Conservation (phyloP, 2,329 filamentous ascomycete genomes). For the Botrytis fabae region DNA sequence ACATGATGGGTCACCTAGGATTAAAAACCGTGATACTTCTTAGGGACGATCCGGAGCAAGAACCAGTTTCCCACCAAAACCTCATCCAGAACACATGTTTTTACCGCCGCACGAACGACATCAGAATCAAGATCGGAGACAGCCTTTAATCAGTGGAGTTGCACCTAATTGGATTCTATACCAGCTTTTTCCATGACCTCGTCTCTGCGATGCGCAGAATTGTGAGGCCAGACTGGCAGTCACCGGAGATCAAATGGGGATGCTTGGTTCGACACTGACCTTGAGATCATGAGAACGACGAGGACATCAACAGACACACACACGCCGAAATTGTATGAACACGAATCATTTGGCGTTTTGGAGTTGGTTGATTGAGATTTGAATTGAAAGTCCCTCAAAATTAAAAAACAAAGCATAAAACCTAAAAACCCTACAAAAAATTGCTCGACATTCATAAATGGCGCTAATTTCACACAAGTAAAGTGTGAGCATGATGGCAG, state of each 20-base stretch:
- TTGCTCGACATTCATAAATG: not conserved
- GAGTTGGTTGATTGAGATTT: not conserved
- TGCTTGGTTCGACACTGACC: not conserved
- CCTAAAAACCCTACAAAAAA: not conserved
- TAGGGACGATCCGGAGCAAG: not conserved
- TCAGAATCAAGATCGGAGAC: not conserved
- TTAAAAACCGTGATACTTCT: not conserved
- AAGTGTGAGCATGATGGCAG: not conserved
- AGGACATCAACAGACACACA: not conserved
- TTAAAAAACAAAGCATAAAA: not conserved
- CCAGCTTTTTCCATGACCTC: rapidly evolving
- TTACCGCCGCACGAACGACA: not conserved
- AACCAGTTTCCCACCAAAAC: not conserved
- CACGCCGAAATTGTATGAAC: not conserved
- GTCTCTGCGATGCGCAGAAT: not conserved
- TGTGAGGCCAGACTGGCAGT: not conserved
- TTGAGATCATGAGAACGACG: not conserved
- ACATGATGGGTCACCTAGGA: not conserved
- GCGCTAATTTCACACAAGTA: not conserved
- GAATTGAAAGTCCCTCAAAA: not conserved
- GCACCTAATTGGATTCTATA: rapidly evolving
- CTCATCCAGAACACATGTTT: not conserved
- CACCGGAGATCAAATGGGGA: not conserved
- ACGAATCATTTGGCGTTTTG: not conserved
- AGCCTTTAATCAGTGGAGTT: not conserved